phyloP scores from a whole-genome alignment of 768 basidiomycete species.

The Imleria badia region DNA sequence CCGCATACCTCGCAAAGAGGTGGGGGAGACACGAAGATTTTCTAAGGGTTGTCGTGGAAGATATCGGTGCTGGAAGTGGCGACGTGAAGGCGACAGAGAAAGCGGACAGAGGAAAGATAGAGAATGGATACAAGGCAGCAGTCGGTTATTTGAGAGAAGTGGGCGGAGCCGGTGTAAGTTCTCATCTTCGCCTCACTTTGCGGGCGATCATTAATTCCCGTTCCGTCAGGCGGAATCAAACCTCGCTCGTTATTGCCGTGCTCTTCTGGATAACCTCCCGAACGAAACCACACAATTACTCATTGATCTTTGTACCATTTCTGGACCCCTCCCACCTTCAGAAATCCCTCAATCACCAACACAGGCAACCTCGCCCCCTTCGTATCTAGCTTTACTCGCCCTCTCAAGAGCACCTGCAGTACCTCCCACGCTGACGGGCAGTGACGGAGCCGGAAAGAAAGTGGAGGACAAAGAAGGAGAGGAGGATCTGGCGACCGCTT shows the following conservation, averaged over 20 bases:
- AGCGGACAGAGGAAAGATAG: constrained; percentile 36
- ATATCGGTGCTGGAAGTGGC: constrained; percentile 48
- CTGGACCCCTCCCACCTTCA: constrained; percentile 43
- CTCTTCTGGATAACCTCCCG: constrained; percentile 78
- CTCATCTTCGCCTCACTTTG: background rate
- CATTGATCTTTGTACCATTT: constrained; percentile 86
- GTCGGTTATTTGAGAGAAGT: constrained; percentile 76
- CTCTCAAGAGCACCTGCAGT: constrained; percentile 56
- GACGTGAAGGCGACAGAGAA: constrained; percentile 13
- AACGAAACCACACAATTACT: constrained; percentile 88
- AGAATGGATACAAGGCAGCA: constrained; percentile 62
- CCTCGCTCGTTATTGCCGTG: constrained; percentile 83
- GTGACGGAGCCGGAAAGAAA: constrained; percentile 23
- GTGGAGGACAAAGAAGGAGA: constrained; percentile 14
- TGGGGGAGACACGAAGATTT: constrained; percentile 93
- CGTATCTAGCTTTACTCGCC: constrained; percentile 80
- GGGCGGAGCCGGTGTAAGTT: constrained; percentile 74
- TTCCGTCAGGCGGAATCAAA: constrained; percentile 78
- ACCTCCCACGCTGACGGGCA: constrained; percentile 40
- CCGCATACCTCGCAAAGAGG: constrained; percentile 88
- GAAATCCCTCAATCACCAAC: constrained; percentile 20
- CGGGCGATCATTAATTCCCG: background rate
- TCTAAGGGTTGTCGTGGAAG: constrained; percentile 91
- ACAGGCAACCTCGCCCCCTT: constrained; percentile 40
- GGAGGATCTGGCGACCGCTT: constrained; percentile 17